A percentile compares a stretch with the other conserved stretches of the same genome.
These are phyloP conservation scores for Diplodia mutila DNA, from an alignment of 2,329 filamentous ascomycete species.

Conservation along the genomic window DNA sequence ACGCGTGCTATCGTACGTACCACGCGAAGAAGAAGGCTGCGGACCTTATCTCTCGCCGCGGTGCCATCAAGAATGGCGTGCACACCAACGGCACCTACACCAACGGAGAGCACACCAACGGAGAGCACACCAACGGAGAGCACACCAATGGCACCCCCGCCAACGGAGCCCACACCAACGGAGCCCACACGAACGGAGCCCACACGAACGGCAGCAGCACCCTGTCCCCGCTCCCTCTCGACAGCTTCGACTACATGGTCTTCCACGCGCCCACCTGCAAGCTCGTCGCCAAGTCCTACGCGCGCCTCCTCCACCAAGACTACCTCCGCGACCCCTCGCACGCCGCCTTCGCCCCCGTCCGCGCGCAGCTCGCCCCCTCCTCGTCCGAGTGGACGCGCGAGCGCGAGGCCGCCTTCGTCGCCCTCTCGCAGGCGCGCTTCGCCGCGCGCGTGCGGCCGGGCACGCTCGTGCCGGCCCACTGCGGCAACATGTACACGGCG, in stretches of 20 bases:
- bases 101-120: slow-evolving; percentile 7
- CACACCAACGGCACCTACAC: too few relatives aligned
- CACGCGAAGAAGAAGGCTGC: slow-evolving; percentile 49
- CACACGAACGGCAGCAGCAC: slow-evolving; percentile 8
- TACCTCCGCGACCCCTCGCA: slow-evolving; percentile 52
- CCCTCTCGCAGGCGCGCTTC: slow-evolving; percentile 41
- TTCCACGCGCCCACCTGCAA: slow-evolving; percentile 61
- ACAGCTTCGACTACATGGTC: slow-evolving; percentile 59
- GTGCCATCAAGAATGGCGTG: too few relatives aligned
- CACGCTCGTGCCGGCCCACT: slow-evolving; percentile 55
- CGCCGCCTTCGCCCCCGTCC: slow-evolving; percentile 44
- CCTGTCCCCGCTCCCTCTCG: slow-evolving; percentile 44
- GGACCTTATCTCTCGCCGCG: too few relatives aligned
- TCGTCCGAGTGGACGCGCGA: too few relatives aligned
- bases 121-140: slow-evolving; percentile 1
- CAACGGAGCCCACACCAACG: slow-evolving; percentile 23
- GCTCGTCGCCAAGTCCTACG: slow-evolving; percentile 59
- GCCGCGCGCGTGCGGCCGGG: slow-evolving; percentile 53
- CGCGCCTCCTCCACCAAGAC: slow-evolving; percentile 57
- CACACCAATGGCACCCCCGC: not conserved
- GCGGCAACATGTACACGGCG: slow-evolving; percentile 60
- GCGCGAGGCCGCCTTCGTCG: too few relatives aligned
- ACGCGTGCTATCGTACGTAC: slow-evolving; percentile 59
- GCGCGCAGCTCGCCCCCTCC: not conserved
- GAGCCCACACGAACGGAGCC: slow-evolving; percentile 4